Evolutionary conservation across 352 stramenopile genomes (phyloP).

Genomic region (Phytophthora sp.): DNA sequence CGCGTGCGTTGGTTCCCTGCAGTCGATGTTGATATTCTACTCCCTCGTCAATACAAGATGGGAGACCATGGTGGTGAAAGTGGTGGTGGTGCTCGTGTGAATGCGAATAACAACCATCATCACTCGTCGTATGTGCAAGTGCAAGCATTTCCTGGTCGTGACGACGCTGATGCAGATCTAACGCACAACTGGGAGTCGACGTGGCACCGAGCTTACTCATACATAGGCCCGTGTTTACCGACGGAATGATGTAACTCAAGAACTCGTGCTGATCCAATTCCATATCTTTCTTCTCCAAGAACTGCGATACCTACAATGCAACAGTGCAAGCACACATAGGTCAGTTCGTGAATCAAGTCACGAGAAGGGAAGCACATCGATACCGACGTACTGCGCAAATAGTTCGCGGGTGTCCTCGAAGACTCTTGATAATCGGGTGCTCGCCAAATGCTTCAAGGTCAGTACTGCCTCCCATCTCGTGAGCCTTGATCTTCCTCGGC

Average conservation of each 20-base stretch:
- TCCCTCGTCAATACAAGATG: conserved; percentile 17
- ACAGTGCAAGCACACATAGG: no score
- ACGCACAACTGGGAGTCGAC: background rate
- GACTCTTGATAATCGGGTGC: conserved; percentile 65
- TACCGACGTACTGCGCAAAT: conserved; percentile 66
- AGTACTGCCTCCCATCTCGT: conserved; percentile 79
- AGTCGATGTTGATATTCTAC: conserved; percentile 30
- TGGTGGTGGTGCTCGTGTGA: conserved; percentile 32
- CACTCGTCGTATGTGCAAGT: conserved; percentile 5
- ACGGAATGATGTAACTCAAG: conserved; percentile 82
- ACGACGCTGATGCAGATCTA: conserved; percentile 6
- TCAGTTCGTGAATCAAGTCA: background rate
- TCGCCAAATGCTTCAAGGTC: conserved; percentile 67
- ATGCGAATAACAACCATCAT: conserved; percentile 18
- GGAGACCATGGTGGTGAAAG: conserved; percentile 31
- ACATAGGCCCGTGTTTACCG: conserved; percentile 74
- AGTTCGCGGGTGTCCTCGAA: conserved; percentile 67
- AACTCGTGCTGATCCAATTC: conserved; percentile 85
- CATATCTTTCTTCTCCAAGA: conserved; percentile 85
- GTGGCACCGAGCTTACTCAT: conserved; percentile 34
- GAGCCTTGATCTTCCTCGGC: conserved; percentile 71
- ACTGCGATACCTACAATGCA: conserved; percentile 62
- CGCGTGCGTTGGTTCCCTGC: conserved; percentile 18
- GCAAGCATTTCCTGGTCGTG: conserved; percentile 11
- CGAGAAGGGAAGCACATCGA: background rate